Conservation (phyloP, 305 asterid genomes). For the Fraxinus nigra region DNA sequence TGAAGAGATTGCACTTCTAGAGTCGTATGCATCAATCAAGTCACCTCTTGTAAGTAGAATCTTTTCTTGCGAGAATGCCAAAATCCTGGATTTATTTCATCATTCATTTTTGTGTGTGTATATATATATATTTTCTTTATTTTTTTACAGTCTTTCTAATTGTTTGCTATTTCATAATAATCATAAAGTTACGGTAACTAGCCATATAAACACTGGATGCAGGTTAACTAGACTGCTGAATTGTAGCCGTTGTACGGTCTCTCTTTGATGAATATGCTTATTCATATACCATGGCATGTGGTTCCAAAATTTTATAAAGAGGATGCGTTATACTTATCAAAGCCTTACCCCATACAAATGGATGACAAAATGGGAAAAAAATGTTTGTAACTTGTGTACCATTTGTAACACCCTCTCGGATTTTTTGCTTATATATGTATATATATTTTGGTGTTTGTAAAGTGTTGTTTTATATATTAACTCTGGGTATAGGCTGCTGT, state of each 20-base stretch:
- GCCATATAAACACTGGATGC: neutral
- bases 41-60: slow-evolving; percentile 75
- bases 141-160: neutral
- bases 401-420: neutral
- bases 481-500: neutral
- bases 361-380: neutral
- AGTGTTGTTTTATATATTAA: neutral
- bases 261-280: neutral
- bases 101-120: neutral
- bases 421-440: neutral
- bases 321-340: neutral
- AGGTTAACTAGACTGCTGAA: neutral
- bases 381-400: neutral
- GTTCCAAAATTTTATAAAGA: neutral
- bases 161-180: neutral
- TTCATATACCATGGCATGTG: neutral
- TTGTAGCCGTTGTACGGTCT: neutral
- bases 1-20: slow-evolving; percentile 68
- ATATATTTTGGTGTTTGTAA: neutral
- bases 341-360: neutral
- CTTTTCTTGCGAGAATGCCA: neutral
- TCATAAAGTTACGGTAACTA: neutral
- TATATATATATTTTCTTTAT: too few species aligned
- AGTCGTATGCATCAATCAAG: slow-evolving; percentile 66
- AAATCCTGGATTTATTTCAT: neutral